A percentile compares a stretch with the other conserved stretches of the same genome.
Evolutionary conservation across 805 yeast species (phyloP).

Genomic region (Pichia manshurica): DNA sequence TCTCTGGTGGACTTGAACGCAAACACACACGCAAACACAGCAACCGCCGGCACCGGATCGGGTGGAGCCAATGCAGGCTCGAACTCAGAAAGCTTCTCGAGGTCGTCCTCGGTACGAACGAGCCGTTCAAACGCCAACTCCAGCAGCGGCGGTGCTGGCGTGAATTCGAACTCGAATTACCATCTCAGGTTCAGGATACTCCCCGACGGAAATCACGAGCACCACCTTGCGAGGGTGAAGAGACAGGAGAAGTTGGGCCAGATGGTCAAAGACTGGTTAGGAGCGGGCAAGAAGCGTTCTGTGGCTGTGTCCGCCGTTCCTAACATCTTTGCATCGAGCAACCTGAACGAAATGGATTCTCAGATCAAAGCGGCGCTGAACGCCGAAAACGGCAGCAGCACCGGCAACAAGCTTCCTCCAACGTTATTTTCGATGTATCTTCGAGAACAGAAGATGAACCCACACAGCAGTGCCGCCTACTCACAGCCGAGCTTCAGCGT

Average conservation of each 20-base stretch:
- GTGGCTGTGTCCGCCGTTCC: conserved; percentile 74
- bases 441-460: conserved; percentile 18
- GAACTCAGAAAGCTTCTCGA: neutral
- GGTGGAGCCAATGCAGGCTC: too few species aligned
- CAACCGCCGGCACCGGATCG: neutral
- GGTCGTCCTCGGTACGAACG: conserved; percentile 8
- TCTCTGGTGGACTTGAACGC: too few species aligned
- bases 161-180: neutral
- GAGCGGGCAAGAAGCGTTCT: conserved; percentile 52
- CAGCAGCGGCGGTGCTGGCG: neutral
- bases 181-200: conserved; percentile 9
- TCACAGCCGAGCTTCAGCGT: conserved; percentile 4
- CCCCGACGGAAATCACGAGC: conserved; percentile 69
- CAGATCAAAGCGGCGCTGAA: conserved; percentile 23
- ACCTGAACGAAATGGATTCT: conserved; percentile 25
- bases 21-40: neutral
- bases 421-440: conserved; percentile 66
- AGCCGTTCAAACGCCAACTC: neutral
- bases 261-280: conserved; percentile 72
- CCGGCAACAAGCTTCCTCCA: conserved; percentile 44
- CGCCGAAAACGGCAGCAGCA: conserved; percentile 3
- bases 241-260: conserved; percentile 71
- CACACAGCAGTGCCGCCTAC: neutral
- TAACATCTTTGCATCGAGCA: conserved; percentile 41
- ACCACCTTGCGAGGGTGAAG: conserved; percentile 66